phyloP scores from a whole-genome alignment of 352 stramenopile genomes.

The Phytophthora tubulina region DNA sequence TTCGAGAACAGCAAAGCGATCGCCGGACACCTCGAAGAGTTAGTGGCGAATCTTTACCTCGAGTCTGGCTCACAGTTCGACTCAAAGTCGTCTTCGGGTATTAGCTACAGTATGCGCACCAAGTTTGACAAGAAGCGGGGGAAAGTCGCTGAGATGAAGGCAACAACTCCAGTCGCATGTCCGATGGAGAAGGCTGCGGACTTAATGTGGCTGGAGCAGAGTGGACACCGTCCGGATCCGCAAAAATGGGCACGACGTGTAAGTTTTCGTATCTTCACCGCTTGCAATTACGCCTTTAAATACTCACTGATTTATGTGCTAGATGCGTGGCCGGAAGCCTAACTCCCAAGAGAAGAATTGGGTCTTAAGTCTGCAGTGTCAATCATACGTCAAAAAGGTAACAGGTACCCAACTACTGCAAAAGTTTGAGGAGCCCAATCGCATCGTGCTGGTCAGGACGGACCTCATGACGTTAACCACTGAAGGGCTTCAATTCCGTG shows the following conservation, averaged over 20 bases:
- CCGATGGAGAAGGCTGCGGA: slow-evolving; percentile 17
- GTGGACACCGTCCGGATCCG: slow-evolving; percentile 20
- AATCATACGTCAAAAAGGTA: slow-evolving; percentile 18
- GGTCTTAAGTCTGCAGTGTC: slow-evolving; percentile 19
- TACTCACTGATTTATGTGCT: not conserved
- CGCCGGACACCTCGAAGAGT: slow-evolving; percentile 13
- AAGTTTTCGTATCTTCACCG: slow-evolving; percentile 8
- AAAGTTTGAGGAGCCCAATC: slow-evolving; percentile 39
- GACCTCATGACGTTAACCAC: slow-evolving; percentile 35
- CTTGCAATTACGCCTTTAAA: not conserved
- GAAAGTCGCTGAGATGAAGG: slow-evolving; percentile 25
- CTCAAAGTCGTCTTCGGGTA: not conserved
- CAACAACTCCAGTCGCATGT: slow-evolving; percentile 21
- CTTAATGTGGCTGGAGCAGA: slow-evolving; percentile 26
- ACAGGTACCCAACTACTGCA: slow-evolving; percentile 30
- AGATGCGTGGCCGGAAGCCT: slow-evolving; percentile 9
- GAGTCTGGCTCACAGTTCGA: slow-evolving; percentile 17
- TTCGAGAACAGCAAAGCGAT: slow-evolving; percentile 31
- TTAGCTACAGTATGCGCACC: slow-evolving; percentile 6
- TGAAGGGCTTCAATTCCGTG: slow-evolving; percentile 31
- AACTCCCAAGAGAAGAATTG: slow-evolving; percentile 35
- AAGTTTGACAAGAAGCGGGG: slow-evolving; percentile 12
- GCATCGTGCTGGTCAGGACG: slow-evolving; percentile 28
- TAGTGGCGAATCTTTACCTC: slow-evolving; percentile 10
- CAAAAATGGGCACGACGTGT: slow-evolving; percentile 28